These are phyloP conservation scores for Graphilbum fragrans DNA, from an alignment of 2,329 filamentous ascomycete species.

Conservation along the genomic window DNA sequence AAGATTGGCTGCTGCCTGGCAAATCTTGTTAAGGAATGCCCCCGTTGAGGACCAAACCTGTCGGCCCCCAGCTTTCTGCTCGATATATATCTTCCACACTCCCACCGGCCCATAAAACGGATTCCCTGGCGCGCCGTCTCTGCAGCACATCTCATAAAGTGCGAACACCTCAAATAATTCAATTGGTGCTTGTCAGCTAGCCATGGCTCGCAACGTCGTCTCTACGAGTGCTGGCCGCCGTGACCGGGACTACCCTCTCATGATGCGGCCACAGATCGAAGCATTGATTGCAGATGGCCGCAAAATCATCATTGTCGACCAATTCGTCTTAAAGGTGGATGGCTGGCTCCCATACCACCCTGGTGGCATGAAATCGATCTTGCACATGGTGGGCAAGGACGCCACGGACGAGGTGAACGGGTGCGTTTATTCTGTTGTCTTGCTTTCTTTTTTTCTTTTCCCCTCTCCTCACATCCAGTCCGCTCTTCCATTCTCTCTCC, in stretches of 20 bases:
- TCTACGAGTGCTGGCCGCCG: neutral
- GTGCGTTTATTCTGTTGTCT: constrained; percentile 37
- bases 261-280: constrained; percentile 52
- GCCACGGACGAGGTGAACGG: constrained; percentile 89
- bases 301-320: constrained; percentile 69
- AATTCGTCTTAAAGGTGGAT: constrained; percentile 75
- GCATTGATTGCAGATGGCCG: constrained; percentile 71
- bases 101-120: too few relatives aligned
- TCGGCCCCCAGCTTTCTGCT: too few relatives aligned
- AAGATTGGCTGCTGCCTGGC: too few relatives aligned
- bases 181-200: neutral
- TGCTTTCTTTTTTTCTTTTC: constrained; percentile 1
- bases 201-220: neutral
- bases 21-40: too few relatives aligned
- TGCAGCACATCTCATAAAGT: too few relatives aligned
- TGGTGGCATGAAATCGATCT: constrained; percentile 80
- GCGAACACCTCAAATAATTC: too few relatives aligned
- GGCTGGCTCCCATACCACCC: constrained; percentile 84
- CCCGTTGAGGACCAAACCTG: too few relatives aligned
- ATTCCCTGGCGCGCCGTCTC: too few relatives aligned
- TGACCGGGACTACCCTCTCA: constrained; percentile 19
- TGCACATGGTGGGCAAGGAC: constrained; percentile 88
- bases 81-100: too few relatives aligned
- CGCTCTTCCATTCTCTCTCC: too few relatives aligned
- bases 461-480: neutral